phyloP scores from a whole-genome alignment of 1,284 basidiomycete genomes.

The Lignosus rhinocerotis region DNA sequence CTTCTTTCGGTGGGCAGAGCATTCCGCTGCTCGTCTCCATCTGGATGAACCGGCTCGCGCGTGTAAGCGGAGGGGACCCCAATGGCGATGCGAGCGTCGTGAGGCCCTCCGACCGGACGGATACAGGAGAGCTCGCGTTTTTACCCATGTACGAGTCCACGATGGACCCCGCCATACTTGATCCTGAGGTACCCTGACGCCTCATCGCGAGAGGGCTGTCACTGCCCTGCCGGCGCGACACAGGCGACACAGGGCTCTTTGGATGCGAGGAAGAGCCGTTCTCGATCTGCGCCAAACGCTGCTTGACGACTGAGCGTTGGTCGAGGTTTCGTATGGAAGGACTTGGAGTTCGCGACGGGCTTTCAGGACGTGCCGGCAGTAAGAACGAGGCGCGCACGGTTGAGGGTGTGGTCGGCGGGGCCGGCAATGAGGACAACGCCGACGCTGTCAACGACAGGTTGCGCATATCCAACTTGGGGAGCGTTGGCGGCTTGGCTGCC shows the following conservation, averaged over 20 bases:
- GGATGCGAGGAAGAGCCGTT: conserved; percentile 22
- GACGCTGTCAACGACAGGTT: conserved; percentile 19
- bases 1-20: conserved; percentile 4
- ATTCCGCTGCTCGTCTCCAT: background rate
- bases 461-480: conserved; percentile 23
- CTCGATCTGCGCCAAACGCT: conserved; percentile 50
- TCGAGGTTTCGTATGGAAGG: conserved; percentile 56
- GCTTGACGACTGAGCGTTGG: conserved; percentile 50
- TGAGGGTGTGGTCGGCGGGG: conserved; percentile 20
- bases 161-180: conserved; percentile 23
- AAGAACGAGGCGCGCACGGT: conserved; percentile 11
- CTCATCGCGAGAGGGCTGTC: conserved; percentile 2
- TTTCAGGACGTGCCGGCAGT: conserved; percentile 12
- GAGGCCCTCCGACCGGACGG: conserved; percentile 23
- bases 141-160: conserved; percentile 24
- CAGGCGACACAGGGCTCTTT: conserved; percentile 10
- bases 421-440: conserved; percentile 22
- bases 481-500: background rate
- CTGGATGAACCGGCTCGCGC: background rate
- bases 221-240: conserved; percentile 5
- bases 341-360: conserved; percentile 37
- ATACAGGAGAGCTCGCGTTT: conserved; percentile 17
- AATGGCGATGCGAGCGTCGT: conserved; percentile 18
- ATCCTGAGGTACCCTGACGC: conserved; percentile 22
- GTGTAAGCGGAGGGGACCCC: conserved; percentile 13